These are phyloP conservation scores for Lodderomyces orthopsilosis DNA, from an alignment of 1,139 yeast genomes.

Conservation along the genomic window DNA sequence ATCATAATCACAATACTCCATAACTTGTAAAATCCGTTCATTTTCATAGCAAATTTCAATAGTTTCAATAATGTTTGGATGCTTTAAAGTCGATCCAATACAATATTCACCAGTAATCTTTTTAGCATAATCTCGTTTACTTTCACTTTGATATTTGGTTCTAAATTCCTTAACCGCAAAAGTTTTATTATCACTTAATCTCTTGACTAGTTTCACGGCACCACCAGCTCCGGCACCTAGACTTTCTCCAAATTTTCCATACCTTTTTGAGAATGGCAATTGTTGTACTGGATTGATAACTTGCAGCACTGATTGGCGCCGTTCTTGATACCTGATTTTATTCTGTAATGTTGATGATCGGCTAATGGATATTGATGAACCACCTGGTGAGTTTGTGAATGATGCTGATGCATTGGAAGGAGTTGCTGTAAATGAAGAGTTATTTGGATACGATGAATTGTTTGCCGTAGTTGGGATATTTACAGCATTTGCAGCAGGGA, in stretches of 20 bases:
- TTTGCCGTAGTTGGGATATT: slow-evolving; percentile 10
- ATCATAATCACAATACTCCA: slow-evolving; percentile 95
- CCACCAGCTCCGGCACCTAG: slow-evolving; percentile 98
- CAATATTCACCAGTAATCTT: slow-evolving; percentile 95
- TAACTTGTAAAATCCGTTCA: slow-evolving; percentile 82
- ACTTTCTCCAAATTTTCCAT: slow-evolving; percentile 79
- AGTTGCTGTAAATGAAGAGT: slow-evolving; percentile 25
- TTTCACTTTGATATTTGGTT: slow-evolving; percentile 70
- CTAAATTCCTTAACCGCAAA: slow-evolving; percentile 95
- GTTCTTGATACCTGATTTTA: slow-evolving; percentile 33
- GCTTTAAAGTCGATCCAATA: slow-evolving; percentile 86
- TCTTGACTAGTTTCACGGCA: slow-evolving; percentile 70
- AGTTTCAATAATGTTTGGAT: slow-evolving; percentile 88
- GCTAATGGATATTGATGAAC: slow-evolving; percentile 24
- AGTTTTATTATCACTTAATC: slow-evolving; percentile 64
- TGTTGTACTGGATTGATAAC: slow-evolving; percentile 29
- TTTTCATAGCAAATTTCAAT: slow-evolving; percentile 89
- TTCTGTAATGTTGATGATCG: slow-evolving; percentile 30
- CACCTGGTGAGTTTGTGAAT: slow-evolving; percentile 17
- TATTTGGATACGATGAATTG: slow-evolving; percentile 12
- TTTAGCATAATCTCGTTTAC: slow-evolving; percentile 83
- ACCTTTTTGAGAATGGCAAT: slow-evolving; percentile 67
- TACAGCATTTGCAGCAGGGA: slow-evolving; percentile 16
- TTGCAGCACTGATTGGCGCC: slow-evolving; percentile 39
- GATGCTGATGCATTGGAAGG: slow-evolving; percentile 23